Evolutionary conservation across 805 yeast genomes (phyloP).

Genomic region (Saturnispora hagleri): DNA sequence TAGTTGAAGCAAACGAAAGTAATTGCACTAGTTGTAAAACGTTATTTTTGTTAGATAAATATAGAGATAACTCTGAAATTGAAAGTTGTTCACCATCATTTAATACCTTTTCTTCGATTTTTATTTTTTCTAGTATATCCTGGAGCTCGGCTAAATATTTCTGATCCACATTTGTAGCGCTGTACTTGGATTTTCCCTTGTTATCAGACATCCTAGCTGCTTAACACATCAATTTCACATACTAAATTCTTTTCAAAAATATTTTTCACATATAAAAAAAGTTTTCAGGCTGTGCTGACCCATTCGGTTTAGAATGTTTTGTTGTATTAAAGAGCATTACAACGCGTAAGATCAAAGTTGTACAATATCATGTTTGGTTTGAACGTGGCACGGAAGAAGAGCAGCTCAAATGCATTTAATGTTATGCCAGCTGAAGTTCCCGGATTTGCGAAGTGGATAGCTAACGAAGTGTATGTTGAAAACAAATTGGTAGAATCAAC

Average conservation of each 20-base stretch:
- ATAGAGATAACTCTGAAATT: slow-evolving; percentile 17
- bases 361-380: slow-evolving; percentile 23
- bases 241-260: neutral
- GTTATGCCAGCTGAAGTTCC: slow-evolving; percentile 15
- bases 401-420: slow-evolving; percentile 6
- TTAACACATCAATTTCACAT: neutral
- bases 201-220: slow-evolving; percentile 1
- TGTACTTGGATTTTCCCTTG: slow-evolving; percentile 2
- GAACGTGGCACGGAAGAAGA: slow-evolving; percentile 17
- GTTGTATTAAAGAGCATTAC: neutral
- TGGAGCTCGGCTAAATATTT: slow-evolving; percentile 11
- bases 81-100: neutral
- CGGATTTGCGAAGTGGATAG: slow-evolving; percentile 28
- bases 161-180: slow-evolving; percentile 1
- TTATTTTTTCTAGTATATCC: slow-evolving; percentile 13
- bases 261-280: slow-evolving; percentile 1
- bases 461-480: slow-evolving; percentile 22
- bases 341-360: neutral
- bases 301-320: neutral
- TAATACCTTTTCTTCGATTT: slow-evolving; percentile 1
- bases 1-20: slow-evolving; percentile 36
- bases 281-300: slow-evolving; percentile 3
- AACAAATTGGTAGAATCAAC: slow-evolving; percentile 19
- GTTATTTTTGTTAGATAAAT: slow-evolving; percentile 26
- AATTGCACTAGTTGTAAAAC: slow-evolving; percentile 28